phyloP scores from a whole-genome alignment of 805 yeast species.

The Ogataea parapolymorpha region DNA sequence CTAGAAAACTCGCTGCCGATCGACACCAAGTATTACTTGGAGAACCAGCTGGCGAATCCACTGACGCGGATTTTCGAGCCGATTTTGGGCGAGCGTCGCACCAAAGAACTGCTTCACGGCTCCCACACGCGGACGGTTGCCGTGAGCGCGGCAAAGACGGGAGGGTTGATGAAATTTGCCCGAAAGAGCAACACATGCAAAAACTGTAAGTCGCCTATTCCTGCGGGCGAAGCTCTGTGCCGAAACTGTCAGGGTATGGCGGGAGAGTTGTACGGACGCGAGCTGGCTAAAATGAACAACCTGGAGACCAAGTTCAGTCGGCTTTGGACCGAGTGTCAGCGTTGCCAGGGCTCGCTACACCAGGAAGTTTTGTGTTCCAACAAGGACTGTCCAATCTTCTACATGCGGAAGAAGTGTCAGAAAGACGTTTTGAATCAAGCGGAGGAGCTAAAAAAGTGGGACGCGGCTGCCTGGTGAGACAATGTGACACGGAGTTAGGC shows the following conservation, averaged over 20 bases:
- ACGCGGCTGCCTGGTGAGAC: conserved; percentile 50
- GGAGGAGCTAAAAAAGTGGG: conserved; percentile 63
- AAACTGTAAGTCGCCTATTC: conserved; percentile 80
- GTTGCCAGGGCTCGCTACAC: conserved; percentile 94
- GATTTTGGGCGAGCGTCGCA: conserved; percentile 79
- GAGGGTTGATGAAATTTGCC: conserved; percentile 87
- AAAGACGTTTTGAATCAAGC: conserved; percentile 62
- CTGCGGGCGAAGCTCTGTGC: conserved; percentile 55
- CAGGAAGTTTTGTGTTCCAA: conserved; percentile 94
- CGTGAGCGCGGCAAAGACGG: conserved; percentile 70
- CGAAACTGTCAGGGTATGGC: conserved; percentile 69
- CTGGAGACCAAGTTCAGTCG: conserved; percentile 80
- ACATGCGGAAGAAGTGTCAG: conserved; percentile 88
- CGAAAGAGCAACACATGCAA: conserved; percentile 86
- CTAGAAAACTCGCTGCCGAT: conserved; percentile 89
- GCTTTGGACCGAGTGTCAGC: conserved; percentile 96
- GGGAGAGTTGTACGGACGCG: conserved; percentile 77
- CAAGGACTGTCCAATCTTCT: conserved; percentile 95
- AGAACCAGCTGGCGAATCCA: conserved; percentile 90
- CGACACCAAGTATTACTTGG: conserved; percentile 90
- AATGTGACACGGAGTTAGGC: background rate
- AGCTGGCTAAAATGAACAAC: conserved; percentile 73
- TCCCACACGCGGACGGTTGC: conserved; percentile 78
- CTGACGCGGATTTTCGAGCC: conserved; percentile 93
- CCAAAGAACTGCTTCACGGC: conserved; percentile 77